Evolutionary conservation across 176 grass and related monocot species (phyloP), one percentile per base, ranked within the genome.

Genomic region (Aegilops longissima): DNA sequence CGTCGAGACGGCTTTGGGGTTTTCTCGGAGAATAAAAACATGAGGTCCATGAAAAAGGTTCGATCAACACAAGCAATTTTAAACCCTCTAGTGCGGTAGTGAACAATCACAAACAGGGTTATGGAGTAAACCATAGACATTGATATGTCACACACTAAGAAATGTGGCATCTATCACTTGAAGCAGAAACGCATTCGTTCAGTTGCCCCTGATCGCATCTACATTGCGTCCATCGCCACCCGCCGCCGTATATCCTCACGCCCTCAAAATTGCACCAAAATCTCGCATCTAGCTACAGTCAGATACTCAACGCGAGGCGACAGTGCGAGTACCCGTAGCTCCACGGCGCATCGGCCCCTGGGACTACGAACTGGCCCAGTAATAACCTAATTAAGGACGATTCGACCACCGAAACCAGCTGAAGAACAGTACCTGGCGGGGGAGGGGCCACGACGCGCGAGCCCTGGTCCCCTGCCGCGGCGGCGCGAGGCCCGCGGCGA

Each of bases 381-480:
- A 38, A 36, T 1, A 72, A 56, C 0, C 66, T 56, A 40, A 12
- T 20, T 20, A 3, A 58, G 64, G 12, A 40, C n/a, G 42, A 87
- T n/a, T 76, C 8, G 76, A 31, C 14, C 44, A 52, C 77, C 16
- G 7, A 40, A 27, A 64, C 29, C 25, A 23, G 63, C 29, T 20
- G 29, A 4, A 31, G 82, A 64, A 25, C 20, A n/a, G 85, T 88
- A 88, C 90, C 90, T 82, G 61, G 17, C 18, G 86, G 4, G 63
- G 47, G 17, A 6, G 82, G 4, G 39, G 31, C 38, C 23, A 38
- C 70, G 39, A 61, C 47, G 62, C 33, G 51, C 77, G 76, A 77
- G 81, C 82, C 82, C 82, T 77, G 81, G 36, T 30, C n/a, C 70
- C 51, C n/a, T 25, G 51, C 8, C 38, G 82, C 82, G 12, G 23